Evolutionary conservation across 352 stramenopile genomes (phyloP), one percentile per base, ranked within the genome.

Genomic region (Aphanomyces cochlioides): DNA sequence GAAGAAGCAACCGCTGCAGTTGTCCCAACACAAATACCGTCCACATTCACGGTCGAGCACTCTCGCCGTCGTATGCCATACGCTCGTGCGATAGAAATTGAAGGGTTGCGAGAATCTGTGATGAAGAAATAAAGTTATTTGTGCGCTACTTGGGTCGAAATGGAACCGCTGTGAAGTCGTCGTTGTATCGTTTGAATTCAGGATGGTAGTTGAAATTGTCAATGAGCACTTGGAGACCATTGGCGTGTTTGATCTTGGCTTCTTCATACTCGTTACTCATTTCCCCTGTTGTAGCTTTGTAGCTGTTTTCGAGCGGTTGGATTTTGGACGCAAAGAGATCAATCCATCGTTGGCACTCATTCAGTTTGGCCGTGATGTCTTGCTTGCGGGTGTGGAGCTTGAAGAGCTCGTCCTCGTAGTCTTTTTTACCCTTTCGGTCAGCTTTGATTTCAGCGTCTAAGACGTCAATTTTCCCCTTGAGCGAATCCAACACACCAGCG

Each of bases 141-240:
- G 43, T 2, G 2, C 43, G 17, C 43, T 74, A 90, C 67, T 90
- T 90, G 8, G 83, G 83, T 38, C 73, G 76, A 72, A 96, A 95
- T 0, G 87, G 87, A 47, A 93, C 83, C 1, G 88, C 89, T 0
- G 83, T 89, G 76, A 96, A 96, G 39, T 78, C 87, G 73, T 95
- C 89, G 73, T 85, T 93, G 67, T 85, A 89, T 58, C 87, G 88
- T 73, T 96, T 96, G 77, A 92, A 96, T 69, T 91, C 85, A 5
- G 89, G 89, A 66, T 96, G 88, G 73, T 96, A 96, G 68, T 93
- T 84, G 59, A 96, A 96, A 61, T 96, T 87, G 41, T 93, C 78
- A 57, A 95, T 88, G 39, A 96, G 82, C 64, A 96, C 82, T 45
- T 82, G 68, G 40, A 96, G 88, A 43, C 88, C 89, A 63, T 93